Evolutionary conservation across 2,329 filamentous ascomycete genomes (phyloP), one percentile per base, ranked within the genome.

Genomic region (Monilinia laxa): DNA sequence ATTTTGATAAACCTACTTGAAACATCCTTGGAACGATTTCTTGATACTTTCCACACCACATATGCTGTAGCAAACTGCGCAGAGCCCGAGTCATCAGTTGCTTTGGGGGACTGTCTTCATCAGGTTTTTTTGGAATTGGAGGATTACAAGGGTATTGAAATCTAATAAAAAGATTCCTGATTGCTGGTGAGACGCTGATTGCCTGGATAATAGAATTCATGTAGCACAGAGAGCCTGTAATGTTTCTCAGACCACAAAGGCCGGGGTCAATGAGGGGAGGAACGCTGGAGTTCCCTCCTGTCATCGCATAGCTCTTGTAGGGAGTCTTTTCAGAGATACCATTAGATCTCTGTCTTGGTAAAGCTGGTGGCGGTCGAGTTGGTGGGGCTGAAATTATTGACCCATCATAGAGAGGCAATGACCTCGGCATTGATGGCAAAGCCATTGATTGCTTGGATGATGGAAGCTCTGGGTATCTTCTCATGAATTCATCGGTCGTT

Each of bases 161-260:
- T 76, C 85, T 79, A 78, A 91, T 74, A 75, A 90, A 75, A 80
- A 89, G 80, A 79, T 87, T 76, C 79, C 85, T 80, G 84, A 97
- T 84, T 79, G 86, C 78, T 75, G 85, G 75, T 0, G 93, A 94
- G 1, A 88, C 89, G 67, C 91, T 90, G 23, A 97, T 80, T 68
- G 90, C 90, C 77, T 98, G 94, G 35, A 98, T 81, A 0, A 89
- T 89, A n/a, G 92, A 89, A 77, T 97, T 97, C 82, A 95, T 93
- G 75, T 97, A 97, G 76, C 94, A 97, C 11, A 54, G 25, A 71
- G 90, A 93, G 57, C 90, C 89, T 1, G 87, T 86, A 52, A 92
- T 91, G 72, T 97, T 97, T 67, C 87, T 80, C 16, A 97, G 82
- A 0, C 94, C 93, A 14, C 91, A 90, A 47, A 81, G 81, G n/a